Conservation (phyloP, 805 yeast species). For the Candida pseudoglaebosa region DNA sequence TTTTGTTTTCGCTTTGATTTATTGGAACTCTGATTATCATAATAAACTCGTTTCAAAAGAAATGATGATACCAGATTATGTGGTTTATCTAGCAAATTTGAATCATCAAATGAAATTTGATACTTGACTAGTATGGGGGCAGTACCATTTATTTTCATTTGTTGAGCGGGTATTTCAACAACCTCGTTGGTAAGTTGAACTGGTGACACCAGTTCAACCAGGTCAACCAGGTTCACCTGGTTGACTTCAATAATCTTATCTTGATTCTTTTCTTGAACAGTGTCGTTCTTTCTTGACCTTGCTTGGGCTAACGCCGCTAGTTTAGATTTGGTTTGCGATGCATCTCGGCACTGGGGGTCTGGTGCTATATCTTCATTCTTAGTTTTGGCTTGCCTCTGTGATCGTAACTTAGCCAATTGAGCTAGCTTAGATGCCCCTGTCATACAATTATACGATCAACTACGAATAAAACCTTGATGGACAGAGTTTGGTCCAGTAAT, state of each 20-base stretch:
- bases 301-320: constrained; percentile 47
- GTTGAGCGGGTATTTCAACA: neutral
- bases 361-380: constrained; percentile 1
- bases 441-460: neutral
- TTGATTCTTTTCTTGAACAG: too few relatives aligned
- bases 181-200: neutral
- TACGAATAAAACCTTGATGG: neutral
- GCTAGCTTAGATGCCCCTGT: constrained; percentile 20
- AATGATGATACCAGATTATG: constrained; percentile 13
- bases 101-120: constrained; percentile 8
- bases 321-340: constrained; percentile 26
- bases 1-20: constrained; percentile 19
- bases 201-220: neutral
- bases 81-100: constrained; percentile 10
- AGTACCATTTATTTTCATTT: neutral
- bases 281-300: too few relatives aligned
- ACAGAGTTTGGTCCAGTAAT: too few relatives aligned
- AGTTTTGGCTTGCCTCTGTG: too few relatives aligned
- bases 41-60: constrained; percentile 9
- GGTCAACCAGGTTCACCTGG: neutral
- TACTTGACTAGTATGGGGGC: constrained; percentile 4
- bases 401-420: constrained; percentile 20
- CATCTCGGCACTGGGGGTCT: neutral
- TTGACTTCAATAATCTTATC: too few relatives aligned
- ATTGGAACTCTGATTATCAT: constrained; percentile 8